phyloP scores from a whole-genome alignment of 345 rosid species.

The Xanthoceras sorbifolium region DNA sequence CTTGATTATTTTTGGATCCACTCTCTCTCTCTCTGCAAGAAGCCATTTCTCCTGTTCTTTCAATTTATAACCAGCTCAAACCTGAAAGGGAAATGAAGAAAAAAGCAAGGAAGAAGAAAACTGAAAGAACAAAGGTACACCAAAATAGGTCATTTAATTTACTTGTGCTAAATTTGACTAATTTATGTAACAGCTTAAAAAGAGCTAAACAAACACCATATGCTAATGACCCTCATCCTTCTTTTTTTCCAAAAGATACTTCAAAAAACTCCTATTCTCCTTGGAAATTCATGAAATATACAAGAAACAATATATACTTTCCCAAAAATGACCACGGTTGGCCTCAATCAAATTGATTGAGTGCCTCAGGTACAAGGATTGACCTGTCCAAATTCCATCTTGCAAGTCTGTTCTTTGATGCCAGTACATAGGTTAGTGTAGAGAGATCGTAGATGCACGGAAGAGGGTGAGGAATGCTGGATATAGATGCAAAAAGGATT shows the following conservation, averaged over 20 bases:
- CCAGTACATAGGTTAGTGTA: conserved; percentile 21
- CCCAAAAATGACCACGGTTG: conserved; percentile 37
- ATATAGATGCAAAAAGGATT: conserved; percentile 24
- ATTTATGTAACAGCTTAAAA: conserved; percentile 24
- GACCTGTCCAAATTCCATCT: conserved; percentile 26
- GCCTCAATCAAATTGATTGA: conserved; percentile 26
- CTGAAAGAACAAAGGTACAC: not conserved
- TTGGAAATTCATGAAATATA: conserved; percentile 40
- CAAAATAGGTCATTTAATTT: conserved; percentile 16
- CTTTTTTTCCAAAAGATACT: conserved; percentile 24
- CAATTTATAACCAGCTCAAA: conserved; percentile 2
- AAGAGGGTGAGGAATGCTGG: conserved; percentile 25
- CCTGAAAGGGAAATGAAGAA: conserved; percentile 15
- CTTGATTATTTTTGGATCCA: not conserved
- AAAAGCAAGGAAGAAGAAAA: not conserved
- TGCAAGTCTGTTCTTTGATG: conserved; percentile 26
- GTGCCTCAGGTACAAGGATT: conserved; percentile 26
- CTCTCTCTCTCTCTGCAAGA: not conserved
- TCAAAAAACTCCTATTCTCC: conserved; percentile 34
- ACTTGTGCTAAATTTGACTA: conserved; percentile 31
- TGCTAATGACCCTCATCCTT: conserved; percentile 31
- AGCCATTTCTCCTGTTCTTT: conserved; percentile 13
- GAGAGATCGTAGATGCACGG: not conserved
- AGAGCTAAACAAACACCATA: conserved; percentile 24
- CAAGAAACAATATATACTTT: conserved; percentile 42